phyloP scores from a whole-genome alignment of 768 basidiomycete species.

The Leccinellum albellum region DNA sequence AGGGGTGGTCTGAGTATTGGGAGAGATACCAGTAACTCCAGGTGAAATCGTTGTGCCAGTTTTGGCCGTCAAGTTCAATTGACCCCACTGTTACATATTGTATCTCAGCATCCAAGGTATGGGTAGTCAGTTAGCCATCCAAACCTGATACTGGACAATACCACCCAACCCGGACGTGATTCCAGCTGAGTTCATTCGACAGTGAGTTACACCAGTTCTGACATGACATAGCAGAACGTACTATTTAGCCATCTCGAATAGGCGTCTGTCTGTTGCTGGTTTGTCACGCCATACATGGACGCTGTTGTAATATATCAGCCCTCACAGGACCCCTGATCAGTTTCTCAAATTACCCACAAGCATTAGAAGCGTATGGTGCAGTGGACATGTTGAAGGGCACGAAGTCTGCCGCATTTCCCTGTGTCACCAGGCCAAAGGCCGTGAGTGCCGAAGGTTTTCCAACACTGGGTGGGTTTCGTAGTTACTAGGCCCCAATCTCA shows the following conservation, averaged over 20 bases:
- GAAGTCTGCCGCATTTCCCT: constrained; percentile 47
- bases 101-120: constrained; percentile 9
- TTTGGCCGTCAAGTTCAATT: constrained; percentile 44
- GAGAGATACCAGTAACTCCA: constrained; percentile 25
- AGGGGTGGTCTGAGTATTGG: constrained; percentile 31
- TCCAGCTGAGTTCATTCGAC: constrained; percentile 32
- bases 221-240: constrained; percentile 23
- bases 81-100: constrained; percentile 48
- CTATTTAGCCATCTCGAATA: constrained; percentile 53
- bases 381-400: constrained; percentile 58
- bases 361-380: constrained; percentile 39
- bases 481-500: constrained; percentile 7
- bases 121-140: neutral
- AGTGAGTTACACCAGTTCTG: constrained; percentile 1
- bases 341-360: constrained; percentile 18
- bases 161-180: constrained; percentile 33
- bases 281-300: constrained; percentile 45
- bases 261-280: constrained; percentile 48
- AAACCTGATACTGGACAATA: constrained; percentile 30
- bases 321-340: neutral
- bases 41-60: constrained; percentile 45
- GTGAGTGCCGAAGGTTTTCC: constrained; percentile 53
- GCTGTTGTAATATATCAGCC: constrained; percentile 11
- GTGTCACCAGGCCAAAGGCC: constrained; percentile 62
- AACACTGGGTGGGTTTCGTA: constrained; percentile 32